These are phyloP conservation scores for Teratosphaeria destructans DNA, from an alignment of 2,329 filamentous ascomycete genomes.

Conservation along the genomic window DNA sequence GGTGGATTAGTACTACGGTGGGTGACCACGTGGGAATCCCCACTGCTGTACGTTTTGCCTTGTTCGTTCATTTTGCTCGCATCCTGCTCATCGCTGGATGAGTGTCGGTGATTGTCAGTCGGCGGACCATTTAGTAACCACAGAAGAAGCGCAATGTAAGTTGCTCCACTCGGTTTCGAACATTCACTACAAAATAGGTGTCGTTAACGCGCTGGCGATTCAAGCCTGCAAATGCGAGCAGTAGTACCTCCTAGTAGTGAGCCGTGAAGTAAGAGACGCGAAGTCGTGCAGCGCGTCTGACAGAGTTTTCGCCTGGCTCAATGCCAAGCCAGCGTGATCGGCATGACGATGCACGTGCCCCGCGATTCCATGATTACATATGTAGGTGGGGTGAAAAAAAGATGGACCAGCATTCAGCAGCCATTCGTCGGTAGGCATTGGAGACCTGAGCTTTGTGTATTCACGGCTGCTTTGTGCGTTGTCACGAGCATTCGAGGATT, in stretches of 20 bases:
- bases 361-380: neutral
- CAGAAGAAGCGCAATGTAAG: too few species aligned
- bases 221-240: neutral
- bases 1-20: too few species aligned
- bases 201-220: too few species aligned
- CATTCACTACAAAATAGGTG: too few species aligned
- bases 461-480: neutral
- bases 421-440: neutral
- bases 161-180: too few species aligned
- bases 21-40: too few species aligned
- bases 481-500: neutral
- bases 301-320: neutral
- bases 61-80: too few species aligned
- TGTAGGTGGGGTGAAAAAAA: neutral
- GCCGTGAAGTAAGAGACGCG: too few species aligned
- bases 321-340: neutral
- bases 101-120: too few species aligned
- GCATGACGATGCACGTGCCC: neutral
- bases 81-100: too few species aligned
- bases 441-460: neutral
- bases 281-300: neutral
- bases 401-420: neutral
- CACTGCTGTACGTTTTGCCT: too few species aligned
- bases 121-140: too few species aligned
- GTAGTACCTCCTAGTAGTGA: neutral